Percentiles rank a stretch among this genome's conserved stretches.
Evolutionary conservation across 495 filamentous ascomycete species (phyloP).

Genomic region (Lasiosphaeria hispida): DNA sequence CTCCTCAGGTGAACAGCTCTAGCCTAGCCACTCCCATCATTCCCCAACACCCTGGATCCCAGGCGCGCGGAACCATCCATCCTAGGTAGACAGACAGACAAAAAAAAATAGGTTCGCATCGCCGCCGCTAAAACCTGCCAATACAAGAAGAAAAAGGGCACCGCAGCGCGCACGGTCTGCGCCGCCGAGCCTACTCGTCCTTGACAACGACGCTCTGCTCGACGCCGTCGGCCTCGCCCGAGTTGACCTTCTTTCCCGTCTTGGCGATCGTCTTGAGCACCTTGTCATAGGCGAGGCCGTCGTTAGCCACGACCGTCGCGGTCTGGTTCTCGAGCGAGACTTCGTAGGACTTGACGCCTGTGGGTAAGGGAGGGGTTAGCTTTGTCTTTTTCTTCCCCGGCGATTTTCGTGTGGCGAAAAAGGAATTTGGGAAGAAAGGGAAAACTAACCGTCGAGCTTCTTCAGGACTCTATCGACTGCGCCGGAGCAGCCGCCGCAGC

Average conservation of each 20-base stretch:
- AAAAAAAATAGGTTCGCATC: too few relatives aligned
- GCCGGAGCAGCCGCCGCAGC: constrained; percentile 63
- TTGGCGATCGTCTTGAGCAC: constrained; percentile 89
- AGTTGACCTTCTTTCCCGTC: constrained; percentile 88
- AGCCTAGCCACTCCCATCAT: too few relatives aligned
- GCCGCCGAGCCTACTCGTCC: constrained; percentile 17
- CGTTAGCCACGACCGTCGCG: constrained; percentile 67
- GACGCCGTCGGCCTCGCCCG: constrained; percentile 60
- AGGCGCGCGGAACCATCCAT: too few relatives aligned
- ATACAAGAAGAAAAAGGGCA: constrained; percentile 3
- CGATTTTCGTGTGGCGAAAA: neutral
- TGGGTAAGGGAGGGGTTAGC: neutral
- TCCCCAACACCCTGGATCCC: too few relatives aligned
- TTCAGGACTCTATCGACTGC: constrained; percentile 88
- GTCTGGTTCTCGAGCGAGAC: constrained; percentile 83
- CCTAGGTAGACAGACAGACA: too few relatives aligned
- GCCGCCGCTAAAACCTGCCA: neutral
- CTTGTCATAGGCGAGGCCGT: constrained; percentile 65
- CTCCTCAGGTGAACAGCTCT: too few relatives aligned
- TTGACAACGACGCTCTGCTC: constrained; percentile 45
- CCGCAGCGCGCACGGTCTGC: too few relatives aligned
- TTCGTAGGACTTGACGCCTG: constrained; percentile 83
- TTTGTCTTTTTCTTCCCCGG: neutral
- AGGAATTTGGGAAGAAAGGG: constrained; percentile 5
- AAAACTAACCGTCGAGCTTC: constrained; percentile 74